A percentile compares a stretch with the other conserved stretches of the same genome.
Conservation (phyloP, 441 rosid genomes). For the Brassica hybrid region DNA sequence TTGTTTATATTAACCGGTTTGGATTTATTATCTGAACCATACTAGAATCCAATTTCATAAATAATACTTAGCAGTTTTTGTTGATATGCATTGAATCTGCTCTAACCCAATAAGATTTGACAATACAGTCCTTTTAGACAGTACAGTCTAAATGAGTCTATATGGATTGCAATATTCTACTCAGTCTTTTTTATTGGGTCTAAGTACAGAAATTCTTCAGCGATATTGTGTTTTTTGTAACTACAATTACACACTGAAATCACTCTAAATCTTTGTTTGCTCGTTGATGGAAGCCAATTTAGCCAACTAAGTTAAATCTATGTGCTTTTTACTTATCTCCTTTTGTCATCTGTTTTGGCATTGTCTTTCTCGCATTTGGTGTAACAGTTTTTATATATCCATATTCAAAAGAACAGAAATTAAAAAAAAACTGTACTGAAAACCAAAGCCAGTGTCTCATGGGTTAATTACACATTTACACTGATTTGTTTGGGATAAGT, state of each 20-base stretch:
- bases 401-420: background rate
- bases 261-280: background rate
- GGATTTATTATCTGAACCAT: background rate
- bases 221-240: background rate
- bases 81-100: background rate
- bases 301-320: background rate
- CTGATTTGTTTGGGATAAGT: background rate
- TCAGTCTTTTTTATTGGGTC: background rate
- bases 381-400: background rate
- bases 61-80: background rate
- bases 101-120: background rate
- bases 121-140: background rate
- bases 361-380: background rate
- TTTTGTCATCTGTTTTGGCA: background rate
- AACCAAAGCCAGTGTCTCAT: background rate
- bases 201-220: background rate
- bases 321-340: background rate
- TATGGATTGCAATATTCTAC: background rate
- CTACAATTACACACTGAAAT: background rate
- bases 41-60: background rate
- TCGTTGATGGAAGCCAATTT: background rate
- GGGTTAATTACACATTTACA: conserved; percentile 11
- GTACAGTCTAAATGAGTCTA: no score
- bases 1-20: background rate
- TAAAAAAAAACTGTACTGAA: background rate